Percentiles rank a stretch among this genome's conserved stretches.
Conservation (phyloP, 306 rosid species). For the Cicer chorassanicum region DNA sequence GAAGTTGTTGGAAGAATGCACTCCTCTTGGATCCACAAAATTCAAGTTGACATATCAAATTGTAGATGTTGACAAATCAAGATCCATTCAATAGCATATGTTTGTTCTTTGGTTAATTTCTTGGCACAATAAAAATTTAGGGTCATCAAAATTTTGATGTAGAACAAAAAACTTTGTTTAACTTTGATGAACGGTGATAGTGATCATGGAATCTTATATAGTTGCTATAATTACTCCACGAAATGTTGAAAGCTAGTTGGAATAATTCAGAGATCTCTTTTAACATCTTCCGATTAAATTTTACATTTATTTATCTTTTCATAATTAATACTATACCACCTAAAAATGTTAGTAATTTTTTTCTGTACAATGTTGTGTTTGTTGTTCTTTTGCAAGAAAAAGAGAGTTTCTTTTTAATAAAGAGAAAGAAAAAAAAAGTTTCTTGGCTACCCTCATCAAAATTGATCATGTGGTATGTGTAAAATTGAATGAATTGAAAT, state of each 20-base stretch:
- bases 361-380: background rate
- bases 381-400: background rate
- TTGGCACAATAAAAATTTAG: background rate
- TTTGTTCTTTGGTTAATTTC: too few relatives aligned
- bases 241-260: constrained; percentile 27
- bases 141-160: background rate
- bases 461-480: too few relatives aligned
- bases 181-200: background rate
- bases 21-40: constrained; percentile 31
- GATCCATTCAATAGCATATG: too few relatives aligned
- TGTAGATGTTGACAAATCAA: constrained; percentile 5
- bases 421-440: too few relatives aligned
- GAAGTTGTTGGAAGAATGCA: constrained; percentile 21
- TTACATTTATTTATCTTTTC: constrained; percentile 14
- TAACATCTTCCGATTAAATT: background rate
- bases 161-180: background rate
- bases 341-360: constrained; percentile 1
- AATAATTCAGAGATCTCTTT: constrained; percentile 26
- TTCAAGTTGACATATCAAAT: constrained; percentile 1
- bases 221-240: constrained; percentile 29
- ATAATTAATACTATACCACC: constrained; percentile 18
- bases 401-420: too few relatives aligned
- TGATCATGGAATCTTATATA: background rate
- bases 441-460: too few relatives aligned
- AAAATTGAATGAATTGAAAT: too few relatives aligned